phyloP scores from a whole-genome alignment of 2,329 filamentous ascomycete genomes.

The Stromatinia cepivora region DNA sequence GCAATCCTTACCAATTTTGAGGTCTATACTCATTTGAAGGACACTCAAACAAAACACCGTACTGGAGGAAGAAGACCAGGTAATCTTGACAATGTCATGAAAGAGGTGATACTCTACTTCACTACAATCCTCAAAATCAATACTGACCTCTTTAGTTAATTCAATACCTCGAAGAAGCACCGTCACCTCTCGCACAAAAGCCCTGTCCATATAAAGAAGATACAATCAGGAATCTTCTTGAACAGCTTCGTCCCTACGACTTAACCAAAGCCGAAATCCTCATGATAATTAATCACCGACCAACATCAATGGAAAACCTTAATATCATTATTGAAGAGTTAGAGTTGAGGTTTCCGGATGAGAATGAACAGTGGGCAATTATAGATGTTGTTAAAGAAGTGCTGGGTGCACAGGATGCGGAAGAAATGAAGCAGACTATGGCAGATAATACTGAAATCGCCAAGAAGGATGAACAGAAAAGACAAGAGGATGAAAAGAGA shows the following conservation, averaged over 20 bases:
- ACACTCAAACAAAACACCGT: constrained; percentile 47
- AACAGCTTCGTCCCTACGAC: constrained; percentile 56
- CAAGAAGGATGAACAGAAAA: constrained; percentile 14
- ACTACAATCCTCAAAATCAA: not conserved
- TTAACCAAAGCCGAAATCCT: constrained; percentile 68
- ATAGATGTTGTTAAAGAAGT: constrained; percentile 57
- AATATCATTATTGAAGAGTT: constrained; percentile 67
- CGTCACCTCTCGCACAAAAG: constrained; percentile 51
- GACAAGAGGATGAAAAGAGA: constrained; percentile 8
- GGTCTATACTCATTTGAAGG: constrained; percentile 64
- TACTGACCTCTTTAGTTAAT: constrained; percentile 50
- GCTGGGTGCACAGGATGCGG: constrained; percentile 48
- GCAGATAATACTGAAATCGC: constrained; percentile 11
- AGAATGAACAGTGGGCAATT: constrained; percentile 57
- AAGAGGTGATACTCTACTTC: constrained; percentile 55
- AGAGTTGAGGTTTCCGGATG: constrained; percentile 57
- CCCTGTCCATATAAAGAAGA: constrained; percentile 49
- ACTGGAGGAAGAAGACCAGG: constrained; percentile 23
- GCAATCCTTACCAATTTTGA: constrained; percentile 72
- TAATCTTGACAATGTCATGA: constrained; percentile 51
- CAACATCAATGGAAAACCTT: constrained; percentile 56
- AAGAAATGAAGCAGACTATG: constrained; percentile 28
- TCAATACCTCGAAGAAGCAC: constrained; percentile 57
- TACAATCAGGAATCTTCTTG: constrained; percentile 55
- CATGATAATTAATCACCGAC: constrained; percentile 67